Base-by-base conservation (phyloP, 1,139 yeast species). In the Protomyces arabidopsidicola region DNA sequence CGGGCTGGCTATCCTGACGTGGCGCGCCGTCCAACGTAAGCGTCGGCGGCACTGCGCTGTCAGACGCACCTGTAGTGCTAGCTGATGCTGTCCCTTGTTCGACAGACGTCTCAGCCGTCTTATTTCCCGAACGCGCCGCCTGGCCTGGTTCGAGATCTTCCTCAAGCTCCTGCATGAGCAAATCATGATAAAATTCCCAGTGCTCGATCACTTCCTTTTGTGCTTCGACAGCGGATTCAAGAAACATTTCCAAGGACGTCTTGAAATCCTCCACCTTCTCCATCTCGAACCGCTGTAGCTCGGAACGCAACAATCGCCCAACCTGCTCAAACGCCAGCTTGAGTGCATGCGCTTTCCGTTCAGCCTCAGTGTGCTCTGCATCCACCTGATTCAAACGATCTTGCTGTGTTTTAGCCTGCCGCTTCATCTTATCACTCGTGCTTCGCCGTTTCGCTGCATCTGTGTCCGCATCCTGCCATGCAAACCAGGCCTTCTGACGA, bases 191-290 rank as follows among this genome's bases (percentile, higher is more conserved):
- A 54, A 54, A 45, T 24, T 60, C 63, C 63, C 63, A 88, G 27
- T 54, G 58, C 50, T 60, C 63, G 24, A 60, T 60, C 34, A 60
- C 38, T 20, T 60, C 97, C 76, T 93, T 95, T 74, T 93, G 98
- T 18, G 93, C 82, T 75, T 93, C 98, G 60, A 91, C 88, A 27
- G 95, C 84, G 66, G 95, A 84, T 74, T 95, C 98, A 72, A 95
- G 81, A 71, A 85, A 91, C 24, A 91, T 86, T 75, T 93, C 99
- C 65, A 93, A 90, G 68, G 91, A 83, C 71, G 89, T 88, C 71
- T 97, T 82, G 75, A 95, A 90, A 71, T 93, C 98, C 57, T 83
- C 85, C 57, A 90, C 82, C 71, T 87, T 88, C 65, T 86, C 95
- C 55, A 79, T 78, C 72, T 90, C 96, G 73, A 91, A 89, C 48